Evolutionary conservation across 805 yeast genomes (phyloP).

Genomic region (Grigorovia yakushimaensis): DNA sequence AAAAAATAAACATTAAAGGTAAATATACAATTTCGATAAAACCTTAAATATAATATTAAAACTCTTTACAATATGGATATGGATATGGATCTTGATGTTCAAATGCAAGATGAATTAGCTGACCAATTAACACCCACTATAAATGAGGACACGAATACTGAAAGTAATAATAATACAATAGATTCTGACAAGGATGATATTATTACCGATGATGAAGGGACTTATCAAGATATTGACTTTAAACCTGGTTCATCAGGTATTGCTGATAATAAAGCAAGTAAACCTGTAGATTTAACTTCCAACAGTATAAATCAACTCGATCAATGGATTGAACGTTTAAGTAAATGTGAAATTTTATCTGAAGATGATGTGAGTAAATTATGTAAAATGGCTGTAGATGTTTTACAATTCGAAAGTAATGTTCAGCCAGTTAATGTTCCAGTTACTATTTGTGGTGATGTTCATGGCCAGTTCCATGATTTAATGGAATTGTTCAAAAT

Average conservation of each 20-base stretch:
- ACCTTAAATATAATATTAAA: neutral
- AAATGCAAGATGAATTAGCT: conserved; percentile 67
- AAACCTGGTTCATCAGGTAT: conserved; percentile 31
- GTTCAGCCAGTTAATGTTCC: conserved; percentile 94
- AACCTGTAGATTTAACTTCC: conserved; percentile 32
- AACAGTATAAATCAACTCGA: conserved; percentile 62
- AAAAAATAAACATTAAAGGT: neutral
- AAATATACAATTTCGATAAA: neutral
- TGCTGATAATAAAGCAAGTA: conserved; percentile 31
- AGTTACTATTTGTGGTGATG: conserved; percentile 95
- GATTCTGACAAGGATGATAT: conserved; percentile 11
- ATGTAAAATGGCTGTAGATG: conserved; percentile 88
- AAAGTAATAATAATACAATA: neutral
- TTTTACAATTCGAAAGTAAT: conserved; percentile 82
- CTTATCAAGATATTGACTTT: conserved; percentile 17
- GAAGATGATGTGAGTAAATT: conserved; percentile 72
- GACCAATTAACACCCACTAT: conserved; percentile 30
- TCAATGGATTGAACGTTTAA: conserved; percentile 74
- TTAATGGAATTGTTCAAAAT: conserved; percentile 85
- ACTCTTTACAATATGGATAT: conserved; percentile 26
- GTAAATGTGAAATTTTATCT: conserved; percentile 69
- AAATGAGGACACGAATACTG: conserved; percentile 17
- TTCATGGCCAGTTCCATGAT: conserved; percentile 94
- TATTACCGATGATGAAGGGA: conserved; percentile 20
- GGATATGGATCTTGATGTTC: conserved; percentile 75